Percentiles rank a stretch among this genome's conserved stretches.
These are phyloP conservation scores for Gossypium lobatum DNA, from an alignment of 441 rosid genomes.

Conservation along the genomic window DNA sequence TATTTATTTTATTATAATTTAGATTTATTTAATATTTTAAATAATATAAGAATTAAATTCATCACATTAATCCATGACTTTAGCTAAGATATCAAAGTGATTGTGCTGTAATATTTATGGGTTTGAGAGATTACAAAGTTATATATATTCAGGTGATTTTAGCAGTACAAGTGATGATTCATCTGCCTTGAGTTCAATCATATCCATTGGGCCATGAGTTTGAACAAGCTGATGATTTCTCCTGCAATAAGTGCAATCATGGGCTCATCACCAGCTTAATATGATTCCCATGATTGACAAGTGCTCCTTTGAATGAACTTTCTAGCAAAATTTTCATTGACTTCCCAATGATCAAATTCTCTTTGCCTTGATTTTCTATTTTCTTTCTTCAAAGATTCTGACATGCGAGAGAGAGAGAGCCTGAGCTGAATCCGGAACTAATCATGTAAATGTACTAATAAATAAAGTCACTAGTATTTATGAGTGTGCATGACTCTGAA, in stretches of 20 bases:
- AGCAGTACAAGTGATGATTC: background rate
- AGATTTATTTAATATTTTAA: too few species aligned
- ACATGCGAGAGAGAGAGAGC: constrained; percentile 1
- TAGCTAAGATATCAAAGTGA: background rate
- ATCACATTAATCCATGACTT: background rate
- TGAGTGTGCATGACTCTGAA: constrained; percentile 19
- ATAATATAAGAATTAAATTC: too few species aligned
- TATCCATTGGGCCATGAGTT: constrained; percentile 6
- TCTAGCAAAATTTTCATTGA: background rate
- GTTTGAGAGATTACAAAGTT: background rate
- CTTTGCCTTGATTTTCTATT: background rate
- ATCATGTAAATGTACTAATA: background rate
- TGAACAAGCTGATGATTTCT: constrained; percentile 4
- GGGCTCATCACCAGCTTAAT: constrained; percentile 7
- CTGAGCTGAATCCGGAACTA: constrained; percentile 1
- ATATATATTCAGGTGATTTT: background rate
- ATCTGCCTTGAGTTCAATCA: background rate
- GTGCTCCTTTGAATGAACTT: constrained; percentile 7
- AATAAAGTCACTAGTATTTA: constrained; percentile 10
- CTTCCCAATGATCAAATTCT: background rate
- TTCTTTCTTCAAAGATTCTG: background rate
- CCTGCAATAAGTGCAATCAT: background rate
- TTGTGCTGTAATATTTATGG: background rate
- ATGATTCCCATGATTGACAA: background rate
- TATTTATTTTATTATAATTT: too few species aligned